Evolutionary conservation across 2,329 filamentous ascomycete species (phyloP).

Genomic region (Sporothrix curviconia): DNA sequence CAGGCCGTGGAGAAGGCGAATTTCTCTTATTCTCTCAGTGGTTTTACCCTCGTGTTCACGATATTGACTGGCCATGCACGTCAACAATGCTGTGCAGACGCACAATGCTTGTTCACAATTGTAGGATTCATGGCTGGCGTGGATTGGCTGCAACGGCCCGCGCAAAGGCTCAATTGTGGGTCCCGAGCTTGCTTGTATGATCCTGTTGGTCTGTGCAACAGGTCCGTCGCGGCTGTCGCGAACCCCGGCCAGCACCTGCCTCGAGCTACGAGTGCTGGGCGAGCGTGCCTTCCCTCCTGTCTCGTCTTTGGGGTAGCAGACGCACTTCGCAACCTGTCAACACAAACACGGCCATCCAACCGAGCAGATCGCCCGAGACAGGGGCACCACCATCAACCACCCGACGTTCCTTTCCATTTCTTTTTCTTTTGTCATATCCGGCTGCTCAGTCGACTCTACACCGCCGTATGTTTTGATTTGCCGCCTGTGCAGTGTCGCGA

Average conservation of each 20-base stretch:
- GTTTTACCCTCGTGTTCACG: no score
- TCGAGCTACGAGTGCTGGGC: no score
- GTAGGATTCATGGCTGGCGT: no score
- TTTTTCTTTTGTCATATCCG: neutral
- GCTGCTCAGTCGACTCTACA: neutral
- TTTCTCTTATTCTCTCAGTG: no score
- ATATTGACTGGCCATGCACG: neutral
- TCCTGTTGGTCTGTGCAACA: neutral
- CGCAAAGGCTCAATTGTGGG: neutral
- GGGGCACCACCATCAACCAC: neutral
- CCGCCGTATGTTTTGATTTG: neutral
- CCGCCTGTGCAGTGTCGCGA: neutral
- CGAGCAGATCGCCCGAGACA: neutral
- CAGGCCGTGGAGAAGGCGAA: no score
- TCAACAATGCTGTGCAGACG: neutral
- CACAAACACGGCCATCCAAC: neutral
- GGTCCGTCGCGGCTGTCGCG: neutral
- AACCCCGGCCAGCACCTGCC: neutral
- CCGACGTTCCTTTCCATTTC: neutral
- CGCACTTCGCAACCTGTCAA: neutral
- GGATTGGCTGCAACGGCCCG: conserved; percentile 1
- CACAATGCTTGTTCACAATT: no score
- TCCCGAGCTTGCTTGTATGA: neutral
- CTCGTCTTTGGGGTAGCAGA: no score
- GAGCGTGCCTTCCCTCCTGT: no score